Evolutionary conservation across 2,329 filamentous ascomycete species (phyloP).

Genomic region (Teratosphaeria gauchensis): DNA sequence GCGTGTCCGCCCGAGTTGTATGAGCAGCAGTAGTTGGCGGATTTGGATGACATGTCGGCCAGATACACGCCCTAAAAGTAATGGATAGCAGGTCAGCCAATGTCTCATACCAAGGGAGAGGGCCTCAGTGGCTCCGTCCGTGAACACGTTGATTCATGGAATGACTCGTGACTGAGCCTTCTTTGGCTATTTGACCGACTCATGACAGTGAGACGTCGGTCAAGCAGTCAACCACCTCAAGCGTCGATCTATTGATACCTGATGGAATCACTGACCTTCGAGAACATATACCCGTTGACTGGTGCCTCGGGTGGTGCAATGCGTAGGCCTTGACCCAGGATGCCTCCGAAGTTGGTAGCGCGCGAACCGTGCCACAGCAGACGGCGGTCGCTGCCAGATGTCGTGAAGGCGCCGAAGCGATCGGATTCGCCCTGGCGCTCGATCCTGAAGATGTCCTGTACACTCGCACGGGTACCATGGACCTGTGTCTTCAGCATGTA

Average conservation of each 20-base stretch:
- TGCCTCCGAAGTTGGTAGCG: slow-evolving; percentile 67
- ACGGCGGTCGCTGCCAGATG: slow-evolving; percentile 53
- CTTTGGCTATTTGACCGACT: too few relatives aligned
- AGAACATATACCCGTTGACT: slow-evolving; percentile 58
- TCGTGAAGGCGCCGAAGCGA: slow-evolving; percentile 52
- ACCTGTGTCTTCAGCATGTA: background rate
- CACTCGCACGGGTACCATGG: background rate
- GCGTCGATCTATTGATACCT: background rate
- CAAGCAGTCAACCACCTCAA: too few relatives aligned
- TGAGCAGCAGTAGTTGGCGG: slow-evolving; percentile 62
- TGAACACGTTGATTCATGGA: too few relatives aligned
- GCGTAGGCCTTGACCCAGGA: slow-evolving; percentile 77
- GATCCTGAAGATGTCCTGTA: slow-evolving; percentile 75
- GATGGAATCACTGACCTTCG: slow-evolving; percentile 40
- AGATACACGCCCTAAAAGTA: slow-evolving; percentile 66
- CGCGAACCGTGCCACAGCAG: slow-evolving; percentile 84
- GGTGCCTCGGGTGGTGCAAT: slow-evolving; percentile 82
- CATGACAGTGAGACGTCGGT: too few relatives aligned
- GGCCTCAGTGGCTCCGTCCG: too few relatives aligned
- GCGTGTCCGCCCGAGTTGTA: slow-evolving; percentile 57
- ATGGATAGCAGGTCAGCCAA: background rate
- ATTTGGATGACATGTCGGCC: slow-evolving; percentile 76
- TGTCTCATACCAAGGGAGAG: too few relatives aligned
- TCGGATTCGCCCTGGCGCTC: slow-evolving; percentile 62
- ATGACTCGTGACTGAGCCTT: too few relatives aligned